Base-by-base conservation (phyloP, 768 basidiomycete genomes). In the Termitomyces sp. region DNA sequence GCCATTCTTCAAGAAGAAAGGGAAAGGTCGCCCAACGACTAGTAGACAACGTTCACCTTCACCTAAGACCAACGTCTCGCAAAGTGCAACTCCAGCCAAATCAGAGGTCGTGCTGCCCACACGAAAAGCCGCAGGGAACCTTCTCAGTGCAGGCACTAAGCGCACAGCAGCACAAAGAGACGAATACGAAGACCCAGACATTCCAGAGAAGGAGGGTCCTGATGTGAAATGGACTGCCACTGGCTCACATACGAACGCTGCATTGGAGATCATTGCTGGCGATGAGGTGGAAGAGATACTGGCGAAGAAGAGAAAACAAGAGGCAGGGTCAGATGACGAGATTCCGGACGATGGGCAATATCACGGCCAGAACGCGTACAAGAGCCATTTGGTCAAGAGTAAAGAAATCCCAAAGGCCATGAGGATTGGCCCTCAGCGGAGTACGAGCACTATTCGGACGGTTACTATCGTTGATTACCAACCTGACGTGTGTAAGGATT, bases 401-500 rank as follows among this genome's bases (percentile, higher is more conserved):
- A 83, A 87, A 64, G 90, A 94, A 66, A 69, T 93, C 9, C 89
- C 93, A 3, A 94, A 94, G 69, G 85, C 88, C 17, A 94, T 94
- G 87, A 83, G 87, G 60, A 85, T 83, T 53, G 94, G 83, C 48
- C 96, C 83, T 62, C 92, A 89, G 70, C 78, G 86, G 69, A 86
- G 72, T 67, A 84, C 73, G 44, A 89, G 69, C 73, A 98, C 90
- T 57, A 93, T 99, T 63, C 82, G 94, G 55, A 95, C 92, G 3
- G 95, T 96, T 46, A 98, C 96, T 3, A 87, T 98, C 56, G 81
- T 91, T 46, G 96, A 99, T 76, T 99, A 98, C 72, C 96, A 99
- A 70, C 96, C 96, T 3, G 96, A 98, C 66, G 96, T 99, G 17
- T 99, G 96, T 74, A 99, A 99, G 71, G 96, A 98, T 71, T 99